Percentiles rank a stretch among this genome's conserved stretches.
Evolutionary conservation across 768 basidiomycete species (phyloP).

Genomic region (Fomitopsis pulvina): DNA sequence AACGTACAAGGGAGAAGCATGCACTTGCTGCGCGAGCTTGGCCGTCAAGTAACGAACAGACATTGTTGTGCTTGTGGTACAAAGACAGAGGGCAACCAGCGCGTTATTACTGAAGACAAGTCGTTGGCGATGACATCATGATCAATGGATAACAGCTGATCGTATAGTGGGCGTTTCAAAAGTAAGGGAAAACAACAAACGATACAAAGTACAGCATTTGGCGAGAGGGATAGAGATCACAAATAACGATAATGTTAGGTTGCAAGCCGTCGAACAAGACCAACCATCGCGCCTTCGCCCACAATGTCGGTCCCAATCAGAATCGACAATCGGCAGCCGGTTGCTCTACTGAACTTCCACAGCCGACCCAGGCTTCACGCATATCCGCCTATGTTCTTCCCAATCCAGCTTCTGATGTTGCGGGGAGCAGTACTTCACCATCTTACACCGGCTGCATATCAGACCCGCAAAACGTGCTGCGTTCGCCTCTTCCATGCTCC

Average conservation of each 20-base stretch:
- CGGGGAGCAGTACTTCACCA: conserved; percentile 72
- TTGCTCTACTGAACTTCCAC: conserved; percentile 1
- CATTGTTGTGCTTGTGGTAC: conserved; percentile 38
- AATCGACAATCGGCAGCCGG: background rate
- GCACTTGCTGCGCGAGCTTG: conserved; percentile 71
- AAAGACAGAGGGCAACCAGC: too few relatives aligned
- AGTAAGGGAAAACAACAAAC: background rate
- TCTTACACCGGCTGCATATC: conserved; percentile 69
- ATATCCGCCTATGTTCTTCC: conserved; percentile 73
- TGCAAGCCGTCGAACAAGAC: background rate
- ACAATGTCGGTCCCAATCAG: background rate
- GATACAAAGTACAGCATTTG: background rate
- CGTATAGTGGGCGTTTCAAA: background rate
- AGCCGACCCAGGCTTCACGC: conserved; percentile 31
- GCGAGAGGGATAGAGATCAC: background rate
- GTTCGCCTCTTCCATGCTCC: conserved; percentile 20
- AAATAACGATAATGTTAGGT: conserved; percentile 3
- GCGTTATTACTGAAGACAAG: too few relatives aligned
- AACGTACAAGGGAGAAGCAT: background rate
- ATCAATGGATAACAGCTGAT: background rate
- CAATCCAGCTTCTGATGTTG: conserved; percentile 74
- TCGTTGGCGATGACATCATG: conserved; percentile 3
- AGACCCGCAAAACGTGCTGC: conserved; percentile 33
- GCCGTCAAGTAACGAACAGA: conserved; percentile 63
- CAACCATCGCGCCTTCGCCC: background rate